Evolutionary conservation across 495 filamentous ascomycete species (phyloP), one percentile per base, ranked within the genome.

Genomic region (Glonium stellatum): DNA sequence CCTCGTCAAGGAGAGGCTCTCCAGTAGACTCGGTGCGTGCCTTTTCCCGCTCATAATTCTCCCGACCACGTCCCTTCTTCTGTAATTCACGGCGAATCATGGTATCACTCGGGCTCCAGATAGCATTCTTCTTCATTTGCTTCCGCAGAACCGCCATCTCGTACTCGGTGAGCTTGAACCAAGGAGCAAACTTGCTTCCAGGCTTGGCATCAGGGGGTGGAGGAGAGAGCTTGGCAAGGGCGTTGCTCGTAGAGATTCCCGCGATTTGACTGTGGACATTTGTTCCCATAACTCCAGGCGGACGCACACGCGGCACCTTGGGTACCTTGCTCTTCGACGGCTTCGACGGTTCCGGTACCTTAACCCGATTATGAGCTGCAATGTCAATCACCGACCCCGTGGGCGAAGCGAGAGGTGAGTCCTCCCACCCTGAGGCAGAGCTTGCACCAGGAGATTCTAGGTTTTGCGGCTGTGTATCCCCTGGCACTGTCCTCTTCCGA

Each of bases 41-140:
- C 72, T 88, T 88, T 1, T 86, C 87, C 22, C 77, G 78, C 37
- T 81, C 81, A 65, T 88, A 95, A 15, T 82, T 82, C 42, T 89
- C 88, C 64, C 84, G 73, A 13, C 95, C 93, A 41, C 93, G 86
- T 13, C 86, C 87, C 19, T 88, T 77, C 9, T 80, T 76, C 47
- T 85, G 85, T 9, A 98, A 80, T 70, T 97, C 91, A 12, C 92
- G 82, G 22, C 90, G 82, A 47, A 97, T 92, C 93, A 98, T 98
- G 0, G 95, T 95, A 61, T 95, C 89, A 65, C 89, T 95, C 0
- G 93, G 93, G 39, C 85, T 85, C 93, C 93, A 98, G 6, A 91
- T 84, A 0, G 92, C 88, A 66, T 98, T 98, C 80, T 98, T 98
- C 77, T 98, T 98, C 93, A 98, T 98, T 54, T 89, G 82, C 75